Percentiles rank a stretch among this genome's conserved stretches.
Evolutionary conservation across 208 protist genomes (phyloP).

Genomic region (Borovskyia barvae): DNA sequence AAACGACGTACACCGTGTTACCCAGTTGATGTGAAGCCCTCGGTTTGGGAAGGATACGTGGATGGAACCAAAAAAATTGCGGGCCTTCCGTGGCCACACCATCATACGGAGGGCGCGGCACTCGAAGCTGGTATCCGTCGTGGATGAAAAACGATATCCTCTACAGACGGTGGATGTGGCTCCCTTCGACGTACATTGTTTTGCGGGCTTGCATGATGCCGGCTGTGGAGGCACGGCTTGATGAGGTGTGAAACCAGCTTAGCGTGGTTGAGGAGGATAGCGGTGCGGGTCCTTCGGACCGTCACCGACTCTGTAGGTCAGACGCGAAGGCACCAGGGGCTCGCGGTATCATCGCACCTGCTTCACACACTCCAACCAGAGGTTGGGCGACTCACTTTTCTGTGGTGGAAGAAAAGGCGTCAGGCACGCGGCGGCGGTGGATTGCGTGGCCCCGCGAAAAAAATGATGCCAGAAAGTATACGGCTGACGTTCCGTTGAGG

Average conservation of each 20-base stretch:
- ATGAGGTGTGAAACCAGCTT: background rate
- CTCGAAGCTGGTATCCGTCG: background rate
- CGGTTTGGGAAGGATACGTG: too few species aligned
- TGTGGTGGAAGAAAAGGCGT: background rate
- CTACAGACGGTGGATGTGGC: background rate
- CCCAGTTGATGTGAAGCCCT: too few species aligned
- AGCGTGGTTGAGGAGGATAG: background rate
- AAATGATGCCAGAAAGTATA: background rate
- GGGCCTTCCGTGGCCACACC: too few species aligned
- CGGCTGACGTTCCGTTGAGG: background rate
- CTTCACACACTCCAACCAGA: background rate
- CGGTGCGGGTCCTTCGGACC: background rate
- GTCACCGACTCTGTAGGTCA: background rate
- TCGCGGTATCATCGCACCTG: background rate
- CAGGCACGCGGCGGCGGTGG: background rate
- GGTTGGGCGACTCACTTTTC: background rate
- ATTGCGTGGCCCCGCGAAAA: background rate
- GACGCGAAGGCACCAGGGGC: background rate
- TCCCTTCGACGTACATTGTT: background rate
- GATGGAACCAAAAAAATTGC: too few species aligned
- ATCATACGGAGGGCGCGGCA: background rate
- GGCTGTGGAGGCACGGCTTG: background rate
- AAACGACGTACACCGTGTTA: too few species aligned
- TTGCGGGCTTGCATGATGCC: background rate
- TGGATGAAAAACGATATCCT: background rate